Percentiles rank a stretch among this genome's conserved stretches.
Conservation (phyloP, 139 green algal genomes). For the Trebouxia sp. region DNA sequence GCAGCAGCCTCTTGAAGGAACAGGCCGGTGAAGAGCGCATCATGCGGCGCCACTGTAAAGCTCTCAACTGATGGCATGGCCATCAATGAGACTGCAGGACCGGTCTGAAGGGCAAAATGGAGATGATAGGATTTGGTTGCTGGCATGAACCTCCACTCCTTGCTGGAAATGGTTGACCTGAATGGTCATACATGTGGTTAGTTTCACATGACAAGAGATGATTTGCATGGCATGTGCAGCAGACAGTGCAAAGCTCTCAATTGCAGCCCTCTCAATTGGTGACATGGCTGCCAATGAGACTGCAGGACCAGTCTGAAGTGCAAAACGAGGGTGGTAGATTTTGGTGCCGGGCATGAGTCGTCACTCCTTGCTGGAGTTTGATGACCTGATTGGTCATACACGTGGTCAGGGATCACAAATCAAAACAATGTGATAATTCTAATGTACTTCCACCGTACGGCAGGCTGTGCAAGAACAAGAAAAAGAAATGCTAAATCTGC, state of each 20-base stretch:
- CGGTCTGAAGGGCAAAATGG: background rate
- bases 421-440: too few relatives aligned
- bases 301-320: background rate
- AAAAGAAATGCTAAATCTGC: too few relatives aligned
- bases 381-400: too few relatives aligned
- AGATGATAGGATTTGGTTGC: constrained; percentile 16
- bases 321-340: background rate
- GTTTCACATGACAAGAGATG: too few relatives aligned
- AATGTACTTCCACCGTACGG: too few relatives aligned
- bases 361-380: background rate
- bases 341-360: background rate
- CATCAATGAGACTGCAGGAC: background rate
- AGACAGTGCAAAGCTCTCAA: background rate
- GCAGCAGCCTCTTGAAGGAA: constrained; percentile 10
- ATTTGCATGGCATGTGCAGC: too few relatives aligned
- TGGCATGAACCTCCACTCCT: background rate
- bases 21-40: background rate
- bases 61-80: background rate
- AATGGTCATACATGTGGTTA: too few relatives aligned
- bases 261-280: too few relatives aligned
- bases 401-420: too few relatives aligned
- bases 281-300: background rate
- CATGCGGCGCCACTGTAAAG: background rate
- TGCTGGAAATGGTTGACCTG: background rate
- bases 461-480: too few relatives aligned